These are phyloP conservation scores for Mitragyna speciosa DNA, from an alignment of 257 asterid species.

Conservation along the genomic window DNA sequence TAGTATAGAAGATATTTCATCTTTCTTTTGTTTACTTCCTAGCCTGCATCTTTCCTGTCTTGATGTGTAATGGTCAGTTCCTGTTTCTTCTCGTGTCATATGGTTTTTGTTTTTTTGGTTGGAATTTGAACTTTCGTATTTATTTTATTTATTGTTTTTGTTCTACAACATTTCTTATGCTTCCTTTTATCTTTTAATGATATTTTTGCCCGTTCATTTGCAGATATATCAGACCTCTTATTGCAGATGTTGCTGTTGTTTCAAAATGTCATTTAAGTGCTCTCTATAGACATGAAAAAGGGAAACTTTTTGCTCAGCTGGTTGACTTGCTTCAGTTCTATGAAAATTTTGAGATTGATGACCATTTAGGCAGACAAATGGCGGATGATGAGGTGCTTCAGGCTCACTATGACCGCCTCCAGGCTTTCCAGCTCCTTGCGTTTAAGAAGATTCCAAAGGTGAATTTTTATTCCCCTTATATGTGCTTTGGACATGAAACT, in stretches of 20 bases:
- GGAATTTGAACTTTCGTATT: neutral
- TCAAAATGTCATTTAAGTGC: slow-evolving; percentile 95
- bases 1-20: neutral
- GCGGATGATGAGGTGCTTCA: slow-evolving; percentile 96
- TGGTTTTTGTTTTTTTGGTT: neutral
- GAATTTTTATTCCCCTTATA: slow-evolving; percentile 2
- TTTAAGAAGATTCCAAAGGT: slow-evolving; percentile 91
- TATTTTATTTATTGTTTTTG: neutral
- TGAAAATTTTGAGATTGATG: slow-evolving; percentile 94
- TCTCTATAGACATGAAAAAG: slow-evolving; percentile 81
- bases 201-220: neutral
- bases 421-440: slow-evolving; percentile 90
- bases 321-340: slow-evolving; percentile 97
- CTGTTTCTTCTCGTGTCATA: neutral
- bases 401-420: slow-evolving; percentile 84
- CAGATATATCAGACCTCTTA: slow-evolving; percentile 89
- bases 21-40: neutral
- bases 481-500: neutral
- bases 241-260: slow-evolving; percentile 94
- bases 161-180: neutral
- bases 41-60: neutral
- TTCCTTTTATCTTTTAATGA: neutral
- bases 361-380: slow-evolving; percentile 93
- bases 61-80: neutral
- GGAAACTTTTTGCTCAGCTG: slow-evolving; percentile 90